Base-by-base conservation (phyloP, 2,329 filamentous ascomycete genomes). In the Trichophyton mentagrophytes region DNA sequence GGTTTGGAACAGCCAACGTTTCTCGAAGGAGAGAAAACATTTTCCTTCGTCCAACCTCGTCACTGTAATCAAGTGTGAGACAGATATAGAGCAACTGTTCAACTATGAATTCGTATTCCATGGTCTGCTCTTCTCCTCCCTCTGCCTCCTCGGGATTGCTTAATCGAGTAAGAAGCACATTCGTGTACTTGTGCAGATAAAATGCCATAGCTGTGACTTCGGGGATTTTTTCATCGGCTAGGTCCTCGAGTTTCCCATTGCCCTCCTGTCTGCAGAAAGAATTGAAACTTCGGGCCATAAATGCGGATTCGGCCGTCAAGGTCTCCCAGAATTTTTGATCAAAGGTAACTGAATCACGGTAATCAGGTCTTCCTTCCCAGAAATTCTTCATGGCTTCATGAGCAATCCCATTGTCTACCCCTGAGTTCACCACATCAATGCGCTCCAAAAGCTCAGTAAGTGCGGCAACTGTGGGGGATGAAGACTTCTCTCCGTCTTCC, bases 341-440 rank as follows among this genome's bases (percentile, higher is more conserved):
- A 64, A 79, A 75, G 55, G 73, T 61, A 61, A 80, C 66, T 1
- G 71, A 72, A 59, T 78, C 75, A 5, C 76, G 71, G 62, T 79
- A 79, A 64, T 79, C 77, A 1, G 89, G 88, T 17, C 93, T 85
- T 3, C 91, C 89, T 66, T 93, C 88, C 93, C 93, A 99, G 74
- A 99, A 97, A 56, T 90, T 89, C 63, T 84, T 87, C 91, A 99
- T 96, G 0, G 93, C 93, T 70, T 96, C 89, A 7, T 95, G 81
- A 1, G 90, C 92, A 62, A 97, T 89, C 4, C 93, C 95, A 60
- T 87, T 89, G 71, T 96, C 91, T 20, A 88, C 84, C 1, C 90
- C 91, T 3, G 90, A 92, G 70, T 93, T 93, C 64, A 95, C 84
- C 1, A 97, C 85, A 67, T 99, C 91, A 63, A 99, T 93, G 66